Percentiles rank a stretch among this genome's conserved stretches.
Conservation (phyloP, 148 eudicot species). For the Simmondsia chinensis region DNA sequence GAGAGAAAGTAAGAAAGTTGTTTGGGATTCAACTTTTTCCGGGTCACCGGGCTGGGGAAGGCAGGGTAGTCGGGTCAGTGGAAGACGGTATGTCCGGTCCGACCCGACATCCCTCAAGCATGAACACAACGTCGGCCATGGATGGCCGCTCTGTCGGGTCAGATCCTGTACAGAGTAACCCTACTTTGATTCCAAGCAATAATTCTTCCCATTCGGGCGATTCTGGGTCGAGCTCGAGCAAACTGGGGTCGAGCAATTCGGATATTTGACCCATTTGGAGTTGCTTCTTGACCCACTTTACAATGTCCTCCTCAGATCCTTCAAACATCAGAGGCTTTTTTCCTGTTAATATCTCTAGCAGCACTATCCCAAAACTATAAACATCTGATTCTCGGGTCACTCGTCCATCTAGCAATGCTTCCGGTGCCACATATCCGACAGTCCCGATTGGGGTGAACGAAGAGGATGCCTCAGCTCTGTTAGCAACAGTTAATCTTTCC, state of each 20-base stretch:
- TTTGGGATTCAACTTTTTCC: conserved; percentile 8
- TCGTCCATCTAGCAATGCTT: conserved; percentile 30
- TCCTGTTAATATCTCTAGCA: conserved; percentile 59
- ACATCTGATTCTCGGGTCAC: conserved; percentile 53
- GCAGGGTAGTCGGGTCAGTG: conserved; percentile 53
- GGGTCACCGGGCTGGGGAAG: conserved; percentile 32
- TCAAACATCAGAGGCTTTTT: conserved; percentile 62
- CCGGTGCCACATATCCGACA: conserved; percentile 59
- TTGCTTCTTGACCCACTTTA: conserved; percentile 72
- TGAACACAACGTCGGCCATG: conserved; percentile 58
- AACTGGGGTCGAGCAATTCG: conserved; percentile 67
- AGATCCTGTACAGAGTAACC: conserved; percentile 53
- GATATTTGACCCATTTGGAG: conserved; percentile 60
- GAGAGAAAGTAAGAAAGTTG: too few relatives aligned
- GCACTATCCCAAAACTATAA: conserved; percentile 62
- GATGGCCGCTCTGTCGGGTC: conserved; percentile 56
- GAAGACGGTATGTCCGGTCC: conserved; percentile 68
- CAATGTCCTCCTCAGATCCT: conserved; percentile 70
- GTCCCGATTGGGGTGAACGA: conserved; percentile 49
- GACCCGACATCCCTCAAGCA: conserved; percentile 73
- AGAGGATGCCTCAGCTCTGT: conserved; percentile 38
- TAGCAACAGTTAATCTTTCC: conserved; percentile 33
- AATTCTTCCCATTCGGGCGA: conserved; percentile 87
- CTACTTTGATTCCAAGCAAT: conserved; percentile 65
- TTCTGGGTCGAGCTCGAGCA: conserved; percentile 70